Evolutionary conservation across 768 basidiomycete genomes (phyloP).

Genomic region (Bullera alba): DNA sequence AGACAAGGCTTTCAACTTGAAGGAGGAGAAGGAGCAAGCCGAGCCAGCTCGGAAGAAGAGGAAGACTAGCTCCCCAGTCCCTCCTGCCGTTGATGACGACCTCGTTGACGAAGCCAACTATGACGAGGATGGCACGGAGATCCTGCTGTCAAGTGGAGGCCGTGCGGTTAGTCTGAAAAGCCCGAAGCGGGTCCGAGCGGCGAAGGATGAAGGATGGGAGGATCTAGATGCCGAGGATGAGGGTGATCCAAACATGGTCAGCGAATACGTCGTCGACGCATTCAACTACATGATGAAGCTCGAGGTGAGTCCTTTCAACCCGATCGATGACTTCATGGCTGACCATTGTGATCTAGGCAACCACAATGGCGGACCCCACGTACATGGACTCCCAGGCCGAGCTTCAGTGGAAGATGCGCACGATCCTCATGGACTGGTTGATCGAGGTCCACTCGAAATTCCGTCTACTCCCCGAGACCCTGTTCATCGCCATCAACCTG

Average conservation of each 20-base stretch:
- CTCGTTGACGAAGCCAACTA: slow-evolving; percentile 55
- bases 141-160: slow-evolving; percentile 28
- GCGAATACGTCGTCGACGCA: slow-evolving; percentile 90
- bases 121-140: slow-evolving; percentile 50
- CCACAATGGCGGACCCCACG: slow-evolving; percentile 70
- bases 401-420: slow-evolving; percentile 82
- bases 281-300: slow-evolving; percentile 80
- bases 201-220: slow-evolving; percentile 64
- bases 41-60: slow-evolving; percentile 27
- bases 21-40: slow-evolving; percentile 5
- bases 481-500: slow-evolving; percentile 82
- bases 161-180: slow-evolving; percentile 13
- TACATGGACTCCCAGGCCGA: slow-evolving; percentile 79
- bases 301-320: slow-evolving; percentile 57
- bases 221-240: slow-evolving; percentile 86
- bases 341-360: slow-evolving; percentile 53
- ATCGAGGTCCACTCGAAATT: slow-evolving; percentile 84
- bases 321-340: neutral
- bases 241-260: slow-evolving; percentile 94
- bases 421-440: slow-evolving; percentile 85
- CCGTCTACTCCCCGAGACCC: slow-evolving; percentile 77
- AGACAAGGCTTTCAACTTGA: slow-evolving; percentile 1
- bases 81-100: slow-evolving; percentile 57
- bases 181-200: slow-evolving; percentile 11
- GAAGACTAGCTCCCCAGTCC: slow-evolving; percentile 30